These are phyloP conservation scores for Westerdykella sp. DNA, from an alignment of 2,329 filamentous ascomycete species.

Conservation along the genomic window DNA sequence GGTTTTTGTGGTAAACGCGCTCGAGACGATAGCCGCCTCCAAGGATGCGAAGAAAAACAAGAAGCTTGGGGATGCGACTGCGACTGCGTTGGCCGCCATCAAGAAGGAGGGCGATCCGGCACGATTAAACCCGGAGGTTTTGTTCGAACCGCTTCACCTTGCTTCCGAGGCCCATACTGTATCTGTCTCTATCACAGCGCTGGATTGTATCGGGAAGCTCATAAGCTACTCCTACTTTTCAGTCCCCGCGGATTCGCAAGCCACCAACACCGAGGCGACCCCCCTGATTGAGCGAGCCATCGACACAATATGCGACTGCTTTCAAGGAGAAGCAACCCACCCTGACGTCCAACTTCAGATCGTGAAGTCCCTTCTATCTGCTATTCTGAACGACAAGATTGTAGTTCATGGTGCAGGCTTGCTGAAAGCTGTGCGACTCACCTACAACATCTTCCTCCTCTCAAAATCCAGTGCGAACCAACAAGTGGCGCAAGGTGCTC, in stretches of 20 bases:
- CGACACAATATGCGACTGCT: conserved; percentile 98
- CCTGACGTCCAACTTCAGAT: conserved; percentile 95
- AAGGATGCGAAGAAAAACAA: conserved; percentile 87
- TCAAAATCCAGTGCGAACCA: conserved; percentile 93
- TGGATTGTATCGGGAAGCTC: conserved; percentile 97
- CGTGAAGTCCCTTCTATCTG: conserved; percentile 90
- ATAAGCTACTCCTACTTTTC: conserved; percentile 99
- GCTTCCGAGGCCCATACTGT: conserved; percentile 83
- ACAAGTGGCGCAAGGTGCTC: conserved; percentile 90
- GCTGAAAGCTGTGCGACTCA: conserved; percentile 92
- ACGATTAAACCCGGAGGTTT: conserved; percentile 79
- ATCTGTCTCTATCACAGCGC: conserved; percentile 76
- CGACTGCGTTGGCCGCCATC: conserved; percentile 77
- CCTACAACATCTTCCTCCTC: conserved; percentile 97
- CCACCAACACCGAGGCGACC: conserved; percentile 38
- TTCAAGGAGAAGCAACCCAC: conserved; percentile 90
- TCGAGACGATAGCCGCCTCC: conserved; percentile 85
- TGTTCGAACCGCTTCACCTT: conserved; percentile 85
- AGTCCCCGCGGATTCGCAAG: conserved; percentile 48
- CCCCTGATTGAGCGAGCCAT: conserved; percentile 96
- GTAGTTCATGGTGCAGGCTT: conserved; percentile 95
- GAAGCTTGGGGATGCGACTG: conserved; percentile 72
- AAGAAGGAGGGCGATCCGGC: conserved; percentile 70
- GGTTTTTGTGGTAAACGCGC: conserved; percentile 88
- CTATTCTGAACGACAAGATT: conserved; percentile 96